Percentiles rank a stretch among this genome's conserved stretches.
Conservation (phyloP, 2,329 filamentous ascomycete genomes). For the Diaporthe sp. region DNA sequence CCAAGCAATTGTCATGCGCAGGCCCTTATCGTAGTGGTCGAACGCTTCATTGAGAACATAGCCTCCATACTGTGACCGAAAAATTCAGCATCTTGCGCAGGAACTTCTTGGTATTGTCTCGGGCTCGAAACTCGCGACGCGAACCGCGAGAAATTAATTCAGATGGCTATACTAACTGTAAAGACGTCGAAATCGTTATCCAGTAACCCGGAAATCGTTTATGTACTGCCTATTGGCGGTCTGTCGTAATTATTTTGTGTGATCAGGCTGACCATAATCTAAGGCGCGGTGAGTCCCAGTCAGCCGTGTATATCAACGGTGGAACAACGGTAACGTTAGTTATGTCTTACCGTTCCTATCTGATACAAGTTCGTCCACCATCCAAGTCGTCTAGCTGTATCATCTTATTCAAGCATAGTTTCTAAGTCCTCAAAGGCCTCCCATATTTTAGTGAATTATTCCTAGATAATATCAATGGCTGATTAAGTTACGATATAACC, state of each 20-base stretch:
- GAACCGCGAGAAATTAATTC: not conserved
- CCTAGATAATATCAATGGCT: not conserved
- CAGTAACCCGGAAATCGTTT: not conserved
- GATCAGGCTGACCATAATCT: not conserved
- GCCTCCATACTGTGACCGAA: not conserved
- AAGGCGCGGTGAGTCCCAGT: not conserved
- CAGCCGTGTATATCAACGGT: not conserved
- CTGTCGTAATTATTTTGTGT: not conserved
- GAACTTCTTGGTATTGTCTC: accelerated
- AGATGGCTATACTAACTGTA: not conserved
- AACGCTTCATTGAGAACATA: not conserved
- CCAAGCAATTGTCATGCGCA: conserved; percentile 15
- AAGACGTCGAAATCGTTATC: not conserved
- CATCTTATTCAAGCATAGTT: not conserved
- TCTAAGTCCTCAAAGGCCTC: not conserved
- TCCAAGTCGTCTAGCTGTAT: conserved; percentile 4
- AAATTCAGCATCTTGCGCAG: not conserved
- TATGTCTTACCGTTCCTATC: not conserved
- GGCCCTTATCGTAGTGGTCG: not conserved
- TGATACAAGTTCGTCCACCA: conserved; percentile 24
- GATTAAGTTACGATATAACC: not conserved
- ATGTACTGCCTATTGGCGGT: not conserved
- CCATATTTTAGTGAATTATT: not conserved
- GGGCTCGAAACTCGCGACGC: not conserved
- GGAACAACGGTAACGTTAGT: not conserved